Base-by-base conservation (phyloP, 257 asterid species). In the Petunia secreta region DNA sequence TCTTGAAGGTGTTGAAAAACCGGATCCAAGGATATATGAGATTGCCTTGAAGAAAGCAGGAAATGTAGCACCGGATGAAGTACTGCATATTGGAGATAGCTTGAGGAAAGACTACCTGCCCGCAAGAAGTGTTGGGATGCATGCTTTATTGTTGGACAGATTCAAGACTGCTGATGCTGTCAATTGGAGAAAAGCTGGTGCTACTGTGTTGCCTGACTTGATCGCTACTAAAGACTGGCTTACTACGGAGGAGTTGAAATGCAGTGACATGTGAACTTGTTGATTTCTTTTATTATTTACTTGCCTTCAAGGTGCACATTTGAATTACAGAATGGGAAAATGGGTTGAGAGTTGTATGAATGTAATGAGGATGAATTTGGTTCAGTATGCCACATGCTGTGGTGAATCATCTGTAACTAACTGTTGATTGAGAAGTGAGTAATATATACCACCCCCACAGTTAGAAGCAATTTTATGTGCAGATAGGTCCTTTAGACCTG, bases 81-180 rank as follows among this genome's bases (percentile, higher is more conserved):
- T 89, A 80, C 94, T 96, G 79, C 99, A 96, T 77, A 92, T 96
- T 16, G 99, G 98, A 43, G 99, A 96, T 79, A 96, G 97, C 90
- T 82, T 92, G 85, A 92, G 97, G 7, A 90, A 96, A 83, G 99
- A 96, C 87, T 89, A 89, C 84, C 3, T 83, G 79, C 97, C 98
- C 1, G 98, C 98, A 5, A 92, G 83, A 88, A 88, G 89, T 38
- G 83, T 89, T 54, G 98, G 99, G 62, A 96, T 94, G 97, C 95
- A 94, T 9, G 97, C 92, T 0, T 73, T 96, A 16, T 80, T 96
- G 87, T 73, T 94, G 7, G 99, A 96, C 85, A 85, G 99, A 59
- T 96, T 96, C 77, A 86, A 85, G 62, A 91, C 85, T 4, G 91
- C 94, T 1, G 97, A 96, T 77, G 98, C 98, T 6, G 90, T 86